A percentile compares a stretch with the other conserved stretches of the same genome.
phyloP scores from a whole-genome alignment of 208 protist species.

The Crithidia fasciculata region DNA sequence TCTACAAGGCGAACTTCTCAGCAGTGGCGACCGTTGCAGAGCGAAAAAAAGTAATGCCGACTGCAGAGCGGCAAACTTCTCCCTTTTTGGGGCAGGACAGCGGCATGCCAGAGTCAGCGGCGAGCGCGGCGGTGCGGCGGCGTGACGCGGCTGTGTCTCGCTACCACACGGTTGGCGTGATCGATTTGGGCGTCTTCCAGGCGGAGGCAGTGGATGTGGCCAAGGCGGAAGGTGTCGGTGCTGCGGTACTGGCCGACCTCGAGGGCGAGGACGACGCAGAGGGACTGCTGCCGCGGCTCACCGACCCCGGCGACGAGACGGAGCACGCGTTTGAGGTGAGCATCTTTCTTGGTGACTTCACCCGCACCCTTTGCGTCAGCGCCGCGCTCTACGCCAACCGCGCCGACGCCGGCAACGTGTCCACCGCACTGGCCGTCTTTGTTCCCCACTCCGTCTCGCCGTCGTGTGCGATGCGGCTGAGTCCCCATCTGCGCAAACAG shows the following conservation, averaged over 20 bases:
- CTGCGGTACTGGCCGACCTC: conserved; percentile 4
- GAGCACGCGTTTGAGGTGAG: conserved; percentile 12
- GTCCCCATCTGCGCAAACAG: background rate
- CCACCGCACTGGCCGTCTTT: conserved; percentile 8
- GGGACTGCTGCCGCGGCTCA: background rate
- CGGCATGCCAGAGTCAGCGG: conserved; percentile 14
- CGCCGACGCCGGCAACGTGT: conserved; percentile 11
- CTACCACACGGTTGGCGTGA: conserved; percentile 11
- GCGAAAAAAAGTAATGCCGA: too few relatives aligned
- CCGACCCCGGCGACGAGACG: conserved; percentile 22
- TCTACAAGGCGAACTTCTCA: background rate
- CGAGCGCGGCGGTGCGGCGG: conserved; percentile 2
- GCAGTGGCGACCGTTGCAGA: background rate
- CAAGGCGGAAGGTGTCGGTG: background rate
- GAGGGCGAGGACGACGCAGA: conserved; percentile 1
- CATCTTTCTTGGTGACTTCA: conserved; percentile 32
- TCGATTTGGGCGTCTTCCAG: conserved; percentile 26
- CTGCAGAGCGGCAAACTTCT: background rate
- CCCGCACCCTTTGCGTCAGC: conserved; percentile 14
- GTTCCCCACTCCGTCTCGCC: conserved; percentile 19
- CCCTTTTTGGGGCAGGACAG: background rate
- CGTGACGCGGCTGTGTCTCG: conserved; percentile 13
- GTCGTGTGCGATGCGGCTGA: conserved; percentile 26
- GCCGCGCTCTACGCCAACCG: conserved; percentile 22
- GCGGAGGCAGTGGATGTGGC: conserved; percentile 3